Base-by-base conservation (phyloP, 1,139 yeast genomes). In the Debaryomycetaceae sp. region DNA sequence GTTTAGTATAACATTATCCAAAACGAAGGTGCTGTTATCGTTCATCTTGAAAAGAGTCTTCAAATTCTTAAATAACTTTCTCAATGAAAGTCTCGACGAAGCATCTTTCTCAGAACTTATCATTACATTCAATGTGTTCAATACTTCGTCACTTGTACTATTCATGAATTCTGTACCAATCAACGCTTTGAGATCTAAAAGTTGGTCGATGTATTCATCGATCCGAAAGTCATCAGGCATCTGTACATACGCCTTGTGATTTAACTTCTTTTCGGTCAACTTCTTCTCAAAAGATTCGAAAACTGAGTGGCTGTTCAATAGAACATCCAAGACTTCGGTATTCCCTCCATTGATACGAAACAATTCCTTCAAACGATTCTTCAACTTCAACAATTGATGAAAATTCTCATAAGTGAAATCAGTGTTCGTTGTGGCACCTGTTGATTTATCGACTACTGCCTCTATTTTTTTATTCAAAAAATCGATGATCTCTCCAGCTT, bases 221-320 rank as follows among this genome's bases (percentile, higher is more conserved):
- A 73, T 54, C 11, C 48, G 45, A 50, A 71, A 65, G 43, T 63
- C 64, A 38, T 69, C 74, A 1, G 78, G 77, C 6, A 72, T 46
- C 45, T 71, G 76, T 24, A 45, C 59, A 45, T 71, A 71, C n/a
- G 41, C 46, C 3, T 7, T 29, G 17, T 31, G 17, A 34, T 8
- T 20, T n/a, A 22, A 6, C 37, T 38, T 43, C 33, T 34, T 36
- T 34, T 22, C 20, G 14, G 9, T 14, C 13, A 34, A 34, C 5
- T 24, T 53, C 22, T 48, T 45, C 42, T 63, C 69, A 39, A 63
- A 53, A 11, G 48, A 42, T 5, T 56, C 56, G 42, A 65, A 61
- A 5, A 56, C 64, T 6, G 41, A 31, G 40, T 61, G 64, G 29
- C 62, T 60, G 17, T 53, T 49, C 33, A 66, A 46, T 1, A 69